Conservation (phyloP, 306 rosid species). For the Vigna hirtella region DNA sequence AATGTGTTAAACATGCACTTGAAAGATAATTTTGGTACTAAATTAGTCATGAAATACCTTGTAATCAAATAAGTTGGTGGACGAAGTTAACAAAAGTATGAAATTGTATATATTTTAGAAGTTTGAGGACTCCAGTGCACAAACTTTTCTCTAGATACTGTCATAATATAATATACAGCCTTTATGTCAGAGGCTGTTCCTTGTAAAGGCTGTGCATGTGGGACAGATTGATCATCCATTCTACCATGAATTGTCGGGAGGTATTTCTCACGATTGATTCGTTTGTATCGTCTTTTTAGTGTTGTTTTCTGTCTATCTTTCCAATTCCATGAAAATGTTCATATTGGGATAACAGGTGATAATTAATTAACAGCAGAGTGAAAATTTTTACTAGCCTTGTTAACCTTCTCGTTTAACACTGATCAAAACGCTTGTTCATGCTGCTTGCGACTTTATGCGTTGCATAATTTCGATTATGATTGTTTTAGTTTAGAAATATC, state of each 20-base stretch:
- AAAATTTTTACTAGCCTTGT: background rate
- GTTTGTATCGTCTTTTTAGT: background rate
- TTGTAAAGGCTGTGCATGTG: background rate
- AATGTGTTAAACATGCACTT: background rate
- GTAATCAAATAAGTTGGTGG: background rate
- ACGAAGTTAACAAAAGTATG: background rate
- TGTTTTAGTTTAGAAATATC: background rate
- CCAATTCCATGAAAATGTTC: background rate
- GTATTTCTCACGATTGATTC: background rate
- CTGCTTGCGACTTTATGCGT: background rate
- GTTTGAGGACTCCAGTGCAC: background rate
- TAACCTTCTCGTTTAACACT: background rate
- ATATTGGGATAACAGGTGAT: background rate
- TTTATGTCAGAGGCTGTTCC: background rate
- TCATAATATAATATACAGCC: background rate
- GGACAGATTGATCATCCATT: background rate
- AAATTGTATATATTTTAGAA: background rate
- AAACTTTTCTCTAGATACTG: background rate
- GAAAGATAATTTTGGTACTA: background rate
- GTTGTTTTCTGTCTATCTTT: background rate
- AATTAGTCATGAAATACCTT: background rate
- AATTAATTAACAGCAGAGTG: background rate
- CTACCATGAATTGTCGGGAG: background rate
- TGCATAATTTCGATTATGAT: background rate
- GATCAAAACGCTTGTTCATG: background rate